Base-by-base conservation (phyloP, 2,329 filamentous ascomycete species). In the Alternaria burnsii region DNA sequence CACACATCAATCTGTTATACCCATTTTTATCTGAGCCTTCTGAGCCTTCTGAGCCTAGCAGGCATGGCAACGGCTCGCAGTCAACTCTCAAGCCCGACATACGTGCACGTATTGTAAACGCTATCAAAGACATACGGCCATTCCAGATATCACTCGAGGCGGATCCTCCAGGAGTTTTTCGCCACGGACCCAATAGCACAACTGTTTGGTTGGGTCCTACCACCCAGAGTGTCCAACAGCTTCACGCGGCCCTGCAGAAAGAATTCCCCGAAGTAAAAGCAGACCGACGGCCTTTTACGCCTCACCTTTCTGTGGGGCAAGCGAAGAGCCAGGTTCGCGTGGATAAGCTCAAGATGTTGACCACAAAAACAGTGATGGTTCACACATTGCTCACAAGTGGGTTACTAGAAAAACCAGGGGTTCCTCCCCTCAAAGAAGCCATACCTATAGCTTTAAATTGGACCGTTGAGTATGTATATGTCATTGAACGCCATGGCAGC, bases 1-100 rank as follows among this genome's bases (percentile, higher is more conserved):
- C 73, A 8, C 73, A 76, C 44, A 72, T 75, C 50, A 76, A 76
- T 42, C 53, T 75, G 24, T 58, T 76, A 44, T 75, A 75, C 52
- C 73, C 72, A 12, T 76, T 76, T 50, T 62, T 75, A 52, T 56
- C 62, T 10, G 65, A 61, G 1, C 66, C 70, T 12, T 56, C 62
- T 10, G 65, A 61, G 1, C 66, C 70, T 12, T 67, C 70, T 12
- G 63, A 67, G 14, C 61, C 52, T 16, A 38, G 46, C 18, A 34
- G 61, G 26, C 47, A 46, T 56, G 48, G 30, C 52, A 56, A 46
- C n/a, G 36, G n/a, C 16, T 41, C 58, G 12, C 5, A 6, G 3
- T 28, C 46, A 14, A 47, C 18, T 44, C 58, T 73, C 54, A 71
- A 71, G 20, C 40, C 68, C 12, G 55, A 67, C 5, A 68, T 74